Base-by-base conservation (phyloP, 768 basidiomycete genomes). In the Hygrocybe coccinea region DNA sequence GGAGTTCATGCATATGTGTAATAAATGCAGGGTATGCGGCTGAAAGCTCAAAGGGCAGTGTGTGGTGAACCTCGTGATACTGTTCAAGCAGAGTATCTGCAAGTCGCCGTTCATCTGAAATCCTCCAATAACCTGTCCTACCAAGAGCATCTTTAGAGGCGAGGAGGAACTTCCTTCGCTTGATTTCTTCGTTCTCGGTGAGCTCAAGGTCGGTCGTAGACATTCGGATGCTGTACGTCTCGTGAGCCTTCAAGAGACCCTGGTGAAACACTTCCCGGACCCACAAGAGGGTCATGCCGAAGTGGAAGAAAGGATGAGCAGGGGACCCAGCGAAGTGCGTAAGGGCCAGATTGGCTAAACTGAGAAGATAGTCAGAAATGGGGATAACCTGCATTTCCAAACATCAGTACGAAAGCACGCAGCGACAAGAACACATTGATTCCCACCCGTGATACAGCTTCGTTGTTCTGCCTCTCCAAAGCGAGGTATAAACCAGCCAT, bases 231-330 rank as follows among this genome's bases (percentile, higher is more conserved):
- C 10, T 17, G 33, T 59, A 62, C 35, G 54, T n/a, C 29, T 50
- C 38, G 38, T 50, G 49, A 12, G 60, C 60, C 38, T 57, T 57
- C 29, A 58, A 55, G 11, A 54, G 45, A 24, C 60, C 60, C 21
- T 55, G n/a, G 24, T 57, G 50, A 36, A 57, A 52, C 35, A 62
- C 52, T 47, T 54, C 56, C 15, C 58, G 55, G 15, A 51, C 47
- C 60, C 60, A 62, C 55, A 56, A 41, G 7, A 59, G 58, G 29
- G 57, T 52, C 33, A 62, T 48, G 24, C 55, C 60, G 51, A 62
- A 56, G 34, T 62, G 58, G 55, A 59, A 62, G 47, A 59, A 57
- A 29, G 54, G 45, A 25, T 38, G 29, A 38, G 52, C 54, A 17
- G 54, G 43, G 44, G 48, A 51, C 22, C 24, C 50, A 25, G 37